Base-by-base conservation (phyloP, 1,284 basidiomycete genomes). In the Wallemia hederae region DNA sequence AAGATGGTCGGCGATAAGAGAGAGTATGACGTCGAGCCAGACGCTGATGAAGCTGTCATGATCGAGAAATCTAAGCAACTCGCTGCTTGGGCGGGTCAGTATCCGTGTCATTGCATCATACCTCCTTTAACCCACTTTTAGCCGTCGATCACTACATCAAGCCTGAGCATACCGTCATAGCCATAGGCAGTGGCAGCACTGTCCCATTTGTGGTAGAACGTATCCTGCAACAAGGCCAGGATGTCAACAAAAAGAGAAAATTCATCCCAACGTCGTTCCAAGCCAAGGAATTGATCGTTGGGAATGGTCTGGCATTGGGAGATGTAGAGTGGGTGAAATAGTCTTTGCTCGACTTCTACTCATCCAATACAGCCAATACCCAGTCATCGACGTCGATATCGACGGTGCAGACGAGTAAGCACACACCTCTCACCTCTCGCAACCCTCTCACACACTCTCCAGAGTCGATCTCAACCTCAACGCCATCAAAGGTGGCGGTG, bases 201-300 rank as follows among this genome's bases (percentile, higher is more conserved):
- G 92, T 99, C 0, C 91, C 91, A 1, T 98, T 94, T 69, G 91
- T 96, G 61, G 90, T 98, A 33, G 91, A 98, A 67, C 78, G 91
- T 49, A 92, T 98, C 63, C 77, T 89, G 7, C 78, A 83, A 64
- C 90, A 96, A 70, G 90, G 89, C 14, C 65, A 70, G 17, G 77
- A 78, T 58, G 74, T 79, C 31, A 98, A 98, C 74, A 77, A 77
- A 66, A 77, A 76, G 55, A 79, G 89, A 29, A 77, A 90, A 27
- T 96, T 92, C 72, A 80, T 96, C 62, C 90, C 90, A 1, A 92
- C 89, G 22, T 57, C 91, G 28, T 98, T 98, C 72, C 92, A 98
- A 72, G 89, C 85, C 9, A 92, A 89, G 70, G 83, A 94, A 69
- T 79, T 99, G 63, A 97, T 98, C 69, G 81, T 97, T 60, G 75